Percentiles rank a stretch among this genome's conserved stretches.
phyloP scores from a whole-genome alignment of 2,329 filamentous ascomycete species.

The Zymoseptoria pseudotritici region DNA sequence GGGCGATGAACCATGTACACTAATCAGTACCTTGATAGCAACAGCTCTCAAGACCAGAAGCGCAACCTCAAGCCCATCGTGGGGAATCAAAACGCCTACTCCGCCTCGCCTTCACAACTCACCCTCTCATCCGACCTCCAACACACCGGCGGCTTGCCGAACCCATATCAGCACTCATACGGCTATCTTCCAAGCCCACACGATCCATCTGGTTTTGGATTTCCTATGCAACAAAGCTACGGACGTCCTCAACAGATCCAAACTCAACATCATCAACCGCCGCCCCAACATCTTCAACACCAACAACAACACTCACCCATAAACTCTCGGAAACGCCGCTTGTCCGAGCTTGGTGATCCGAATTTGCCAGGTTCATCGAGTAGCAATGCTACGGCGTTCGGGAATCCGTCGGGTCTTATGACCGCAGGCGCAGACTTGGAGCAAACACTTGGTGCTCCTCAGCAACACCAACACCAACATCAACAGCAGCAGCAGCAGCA shows the following conservation, averaged over 20 bases:
- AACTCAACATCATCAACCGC: constrained; percentile 30
- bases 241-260: constrained; percentile 24
- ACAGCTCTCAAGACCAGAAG: constrained; percentile 36
- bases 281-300: constrained; percentile 29
- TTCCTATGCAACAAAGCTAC: constrained; percentile 19
- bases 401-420: constrained; percentile 23
- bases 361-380: constrained; percentile 24
- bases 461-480: constrained; percentile 1
- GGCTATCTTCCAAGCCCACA: constrained; percentile 23
- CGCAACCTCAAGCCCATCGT: constrained; percentile 37
- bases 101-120: constrained; percentile 32
- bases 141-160: constrained; percentile 17
- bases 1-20: constrained; percentile 12
- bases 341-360: constrained; percentile 27
- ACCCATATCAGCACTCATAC: constrained; percentile 26
- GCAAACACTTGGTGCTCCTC: constrained; percentile 19
- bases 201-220: constrained; percentile 23
- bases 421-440: constrained; percentile 13
- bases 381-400: constrained; percentile 24
- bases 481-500: constrained; percentile 25
- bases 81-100: constrained; percentile 26
- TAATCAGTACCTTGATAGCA: constrained; percentile 24
- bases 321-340: constrained; percentile 31
- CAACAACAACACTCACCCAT: constrained; percentile 27
- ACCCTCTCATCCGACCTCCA: constrained; percentile 26